These are phyloP conservation scores for Eucalyptus sp. DNA, from an alignment of 345 rosid genomes.

Conservation along the genomic window DNA sequence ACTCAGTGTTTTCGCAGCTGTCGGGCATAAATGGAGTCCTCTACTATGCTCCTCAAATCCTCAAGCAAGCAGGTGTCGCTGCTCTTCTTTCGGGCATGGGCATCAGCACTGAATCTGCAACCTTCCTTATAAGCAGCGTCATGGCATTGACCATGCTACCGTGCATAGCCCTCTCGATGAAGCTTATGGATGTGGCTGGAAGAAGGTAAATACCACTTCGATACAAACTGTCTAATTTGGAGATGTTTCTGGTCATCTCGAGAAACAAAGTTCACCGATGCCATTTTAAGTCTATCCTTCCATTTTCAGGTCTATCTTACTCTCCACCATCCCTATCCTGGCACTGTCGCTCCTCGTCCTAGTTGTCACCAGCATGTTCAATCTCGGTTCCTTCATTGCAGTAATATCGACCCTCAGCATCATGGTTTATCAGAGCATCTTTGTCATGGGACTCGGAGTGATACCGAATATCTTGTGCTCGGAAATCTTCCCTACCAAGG, in stretches of 20 bases:
- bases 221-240: background rate
- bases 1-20: background rate
- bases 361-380: slow-evolving; percentile 1
- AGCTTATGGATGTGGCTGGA: slow-evolving; percentile 29
- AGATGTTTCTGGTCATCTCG: background rate
- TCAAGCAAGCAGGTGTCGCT: slow-evolving; percentile 24
- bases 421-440: slow-evolving; percentile 11
- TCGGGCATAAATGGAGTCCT: slow-evolving; percentile 30
- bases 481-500: slow-evolving; percentile 30
- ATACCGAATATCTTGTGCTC: slow-evolving; percentile 27
- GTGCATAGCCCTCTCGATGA: slow-evolving; percentile 23
- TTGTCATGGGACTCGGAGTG: slow-evolving; percentile 24
- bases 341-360: slow-evolving; percentile 6
- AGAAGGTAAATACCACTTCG: slow-evolving; percentile 11
- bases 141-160: slow-evolving; percentile 19
- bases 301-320: slow-evolving; percentile 18
- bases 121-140: slow-evolving; percentile 16
- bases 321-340: slow-evolving; percentile 25
- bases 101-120: slow-evolving; percentile 18
- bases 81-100: slow-evolving; percentile 22
- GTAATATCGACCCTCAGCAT: slow-evolving; percentile 10
- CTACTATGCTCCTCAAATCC: slow-evolving; percentile 32
- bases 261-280: background rate
- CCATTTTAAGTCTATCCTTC: background rate
- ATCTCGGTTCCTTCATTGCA: background rate